A percentile compares a stretch with the other conserved stretches of the same genome.
These are phyloP conservation scores for Exophiala mesophila DNA, from an alignment of 2,329 filamentous ascomycete species.

Conservation along the genomic window DNA sequence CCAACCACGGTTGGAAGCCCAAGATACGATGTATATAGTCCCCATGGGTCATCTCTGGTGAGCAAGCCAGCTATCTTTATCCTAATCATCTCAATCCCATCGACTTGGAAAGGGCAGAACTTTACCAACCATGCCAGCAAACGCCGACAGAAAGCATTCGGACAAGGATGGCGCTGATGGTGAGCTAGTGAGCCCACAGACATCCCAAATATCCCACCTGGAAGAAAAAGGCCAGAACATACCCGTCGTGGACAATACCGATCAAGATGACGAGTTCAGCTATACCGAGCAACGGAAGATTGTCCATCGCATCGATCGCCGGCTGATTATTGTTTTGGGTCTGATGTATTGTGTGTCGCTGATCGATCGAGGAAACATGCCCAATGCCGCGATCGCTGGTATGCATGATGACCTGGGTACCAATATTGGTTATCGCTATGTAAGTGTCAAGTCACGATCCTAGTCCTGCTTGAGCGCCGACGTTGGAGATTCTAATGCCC, in stretches of 20 bases:
- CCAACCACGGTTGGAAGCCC: too few relatives aligned
- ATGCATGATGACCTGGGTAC: neutral
- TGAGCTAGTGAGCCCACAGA: too few relatives aligned
- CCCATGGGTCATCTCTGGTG: too few relatives aligned
- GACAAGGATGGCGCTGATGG: too few relatives aligned
- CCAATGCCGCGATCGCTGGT: neutral
- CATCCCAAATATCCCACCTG: neutral
- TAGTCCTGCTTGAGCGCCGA: too few relatives aligned
- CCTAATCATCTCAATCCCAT: too few relatives aligned
- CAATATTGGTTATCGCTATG: neutral
- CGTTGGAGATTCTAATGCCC: neutral
- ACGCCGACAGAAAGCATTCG: too few relatives aligned
- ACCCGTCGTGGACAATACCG: neutral
- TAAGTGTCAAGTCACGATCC: neutral
- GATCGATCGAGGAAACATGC: neutral
- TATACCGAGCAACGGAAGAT: slow-evolving; percentile 62
- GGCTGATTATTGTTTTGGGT: slow-evolving; percentile 58
- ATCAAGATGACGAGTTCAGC: slow-evolving; percentile 1
- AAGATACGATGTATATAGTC: too few relatives aligned
- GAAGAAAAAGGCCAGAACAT: neutral
- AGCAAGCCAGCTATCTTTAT: too few relatives aligned
- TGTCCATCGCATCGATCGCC: slow-evolving; percentile 62
- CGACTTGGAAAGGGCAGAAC: too few relatives aligned
- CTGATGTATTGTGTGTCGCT: slow-evolving; percentile 63
- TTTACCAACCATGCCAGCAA: too few relatives aligned